A percentile compares a stretch with the other conserved stretches of the same genome.
These are phyloP conservation scores for Malassezia sympodialis DNA, from an alignment of 1,284 basidiomycete genomes.

Conservation along the genomic window DNA sequence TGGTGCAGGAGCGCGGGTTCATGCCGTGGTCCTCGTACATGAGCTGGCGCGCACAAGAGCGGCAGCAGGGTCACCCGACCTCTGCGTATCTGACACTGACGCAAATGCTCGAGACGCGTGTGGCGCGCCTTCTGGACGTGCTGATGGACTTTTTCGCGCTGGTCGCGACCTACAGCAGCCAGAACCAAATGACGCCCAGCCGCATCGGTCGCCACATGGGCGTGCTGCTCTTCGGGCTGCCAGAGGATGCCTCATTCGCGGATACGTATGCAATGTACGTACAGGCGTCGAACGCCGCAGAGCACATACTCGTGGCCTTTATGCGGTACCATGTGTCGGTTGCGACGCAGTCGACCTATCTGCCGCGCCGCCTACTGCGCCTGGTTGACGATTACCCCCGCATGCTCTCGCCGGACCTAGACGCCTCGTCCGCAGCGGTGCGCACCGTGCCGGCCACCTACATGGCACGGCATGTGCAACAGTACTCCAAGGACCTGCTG, in stretches of 20 bases:
- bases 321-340: conserved; percentile 32
- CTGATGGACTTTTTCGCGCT: conserved; percentile 43
- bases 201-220: conserved; percentile 38
- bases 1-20: conserved; percentile 44
- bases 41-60: conserved; percentile 37
- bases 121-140: conserved; percentile 26
- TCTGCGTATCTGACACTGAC: conserved; percentile 26
- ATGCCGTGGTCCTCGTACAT: conserved; percentile 37
- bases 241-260: conserved; percentile 43
- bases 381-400: conserved; percentile 36
- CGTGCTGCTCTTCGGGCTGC: conserved; percentile 39
- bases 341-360: not conserved
- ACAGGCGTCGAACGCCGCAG: conserved; percentile 39
- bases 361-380: conserved; percentile 34
- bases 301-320: conserved; percentile 42
- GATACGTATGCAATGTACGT: conserved; percentile 41
- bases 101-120: conserved; percentile 19
- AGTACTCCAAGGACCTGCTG: conserved; percentile 39
- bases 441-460: conserved; percentile 36
- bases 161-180: conserved; percentile 37
- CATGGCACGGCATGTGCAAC: conserved; percentile 35
- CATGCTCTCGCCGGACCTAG: conserved; percentile 31
- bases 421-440: conserved; percentile 19
- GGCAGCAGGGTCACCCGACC: conserved; percentile 20
- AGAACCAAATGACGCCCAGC: conserved; percentile 46